Evolutionary conservation across 108 stramenopile genomes (phyloP).

Genomic region (Skeletonema marinoi): DNA sequence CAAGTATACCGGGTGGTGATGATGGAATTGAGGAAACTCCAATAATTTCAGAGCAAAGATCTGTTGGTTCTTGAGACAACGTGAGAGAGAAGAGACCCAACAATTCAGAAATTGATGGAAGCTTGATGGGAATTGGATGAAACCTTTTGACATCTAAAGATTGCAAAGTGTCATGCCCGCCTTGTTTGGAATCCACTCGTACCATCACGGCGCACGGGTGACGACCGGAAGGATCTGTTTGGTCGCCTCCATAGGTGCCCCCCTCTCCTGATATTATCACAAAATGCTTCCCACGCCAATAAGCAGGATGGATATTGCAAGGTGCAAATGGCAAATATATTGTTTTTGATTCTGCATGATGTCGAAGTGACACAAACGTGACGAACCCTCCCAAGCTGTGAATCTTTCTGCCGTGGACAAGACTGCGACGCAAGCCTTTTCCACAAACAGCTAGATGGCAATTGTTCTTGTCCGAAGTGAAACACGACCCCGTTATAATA

Average conservation of each 20-base stretch:
- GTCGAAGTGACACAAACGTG: slow-evolving; percentile 69
- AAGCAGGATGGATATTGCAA: slow-evolving; percentile 49
- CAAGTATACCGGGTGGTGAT: slow-evolving; percentile 40
- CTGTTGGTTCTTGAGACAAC: slow-evolving; percentile 7
- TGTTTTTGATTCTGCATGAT: slow-evolving; percentile 64
- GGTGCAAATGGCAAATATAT: slow-evolving; percentile 79
- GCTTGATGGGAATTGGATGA: slow-evolving; percentile 22
- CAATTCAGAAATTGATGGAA: slow-evolving; percentile 29
- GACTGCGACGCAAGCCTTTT: slow-evolving; percentile 22
- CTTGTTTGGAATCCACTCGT: slow-evolving; percentile 35
- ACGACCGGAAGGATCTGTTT: slow-evolving; percentile 31
- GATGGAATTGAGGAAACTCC: slow-evolving; percentile 36
- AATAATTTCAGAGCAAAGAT: slow-evolving; percentile 3
- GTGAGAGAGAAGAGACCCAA: slow-evolving; percentile 16
- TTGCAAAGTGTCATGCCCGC: not conserved
- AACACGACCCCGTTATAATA: slow-evolving; percentile 25
- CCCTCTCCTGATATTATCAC: slow-evolving; percentile 59
- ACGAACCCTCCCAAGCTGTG: slow-evolving; percentile 68
- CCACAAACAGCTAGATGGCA: slow-evolving; percentile 41
- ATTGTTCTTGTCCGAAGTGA: slow-evolving; percentile 39
- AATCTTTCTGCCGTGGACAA: not conserved
- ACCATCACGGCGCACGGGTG: slow-evolving; percentile 31
- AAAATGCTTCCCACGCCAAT: slow-evolving; percentile 63
- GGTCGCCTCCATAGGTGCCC: slow-evolving; percentile 26
- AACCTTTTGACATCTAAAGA: slow-evolving; percentile 15